Conservation (phyloP, 257 asterid genomes). For the Solanum pimpinellifolium region DNA sequence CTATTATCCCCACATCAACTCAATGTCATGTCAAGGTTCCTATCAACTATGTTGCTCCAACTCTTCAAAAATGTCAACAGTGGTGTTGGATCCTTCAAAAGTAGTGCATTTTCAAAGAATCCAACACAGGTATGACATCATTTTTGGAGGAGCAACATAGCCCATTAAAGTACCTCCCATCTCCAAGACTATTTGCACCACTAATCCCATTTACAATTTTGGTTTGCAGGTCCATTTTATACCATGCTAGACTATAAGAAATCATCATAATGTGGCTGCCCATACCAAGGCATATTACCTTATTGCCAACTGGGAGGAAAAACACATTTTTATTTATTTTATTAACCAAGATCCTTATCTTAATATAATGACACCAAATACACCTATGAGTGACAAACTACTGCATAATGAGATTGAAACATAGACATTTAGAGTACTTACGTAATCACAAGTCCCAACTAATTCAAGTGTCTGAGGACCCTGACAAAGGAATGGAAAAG, state of each 20-base stretch:
- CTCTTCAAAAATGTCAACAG: not conserved
- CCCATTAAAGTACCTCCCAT: not conserved
- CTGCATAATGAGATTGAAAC: not conserved
- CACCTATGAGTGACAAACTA: not conserved
- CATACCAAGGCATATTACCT: not conserved
- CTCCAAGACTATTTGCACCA: not conserved
- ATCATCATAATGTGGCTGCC: not conserved
- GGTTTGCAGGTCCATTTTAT: not conserved
- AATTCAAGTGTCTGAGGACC: constrained; percentile 52
- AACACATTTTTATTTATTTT: not conserved
- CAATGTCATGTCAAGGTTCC: not conserved
- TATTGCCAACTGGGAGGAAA: not conserved
- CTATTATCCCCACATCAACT: not conserved
- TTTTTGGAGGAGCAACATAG: not conserved
- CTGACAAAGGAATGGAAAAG: constrained; percentile 26
- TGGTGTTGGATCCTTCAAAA: not conserved
- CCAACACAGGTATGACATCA: not conserved
- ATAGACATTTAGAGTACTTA: constrained; percentile 23
- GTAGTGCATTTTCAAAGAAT: not conserved
- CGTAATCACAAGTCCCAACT: constrained; percentile 69
- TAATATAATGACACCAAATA: not conserved
- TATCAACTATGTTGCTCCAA: not conserved
- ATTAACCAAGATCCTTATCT: not conserved
- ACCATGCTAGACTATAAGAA: not conserved
- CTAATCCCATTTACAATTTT: not conserved